Evolutionary conservation across 2,329 filamentous ascomycete species (phyloP), one percentile per base, ranked within the genome.

Genomic region (Periglandula ipomoeae): DNA sequence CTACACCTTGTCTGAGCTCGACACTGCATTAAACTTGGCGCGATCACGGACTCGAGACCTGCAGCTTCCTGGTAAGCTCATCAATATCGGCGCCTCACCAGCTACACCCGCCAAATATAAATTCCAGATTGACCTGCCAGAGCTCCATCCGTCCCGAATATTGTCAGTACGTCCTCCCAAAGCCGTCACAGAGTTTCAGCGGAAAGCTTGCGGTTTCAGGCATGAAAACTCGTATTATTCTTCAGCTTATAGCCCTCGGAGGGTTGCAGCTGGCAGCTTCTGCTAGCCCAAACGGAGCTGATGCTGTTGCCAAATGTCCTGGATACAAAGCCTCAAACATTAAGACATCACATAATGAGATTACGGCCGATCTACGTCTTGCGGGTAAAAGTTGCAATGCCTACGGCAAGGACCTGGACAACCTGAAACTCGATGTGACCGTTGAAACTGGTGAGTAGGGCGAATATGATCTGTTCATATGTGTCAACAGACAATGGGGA

Each of bases 341-440:
- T 10, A 62, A 70, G 45, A 65, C 71, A 47, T 76, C 68, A 0
- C 59, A 64, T 27, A 69, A 69, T 45, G 78, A 78, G 4, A 67
- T 91, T 44, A 85, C 78, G 0, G 88, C 87, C 1, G 75, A 84
- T 54, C 70, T 94, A 41, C 73, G 67, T 3, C 74, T 94, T 9
- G 84, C 84, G 9, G 87, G 86, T 0, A 58, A 71, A 10, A 72
- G 82, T 10, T 91, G 88, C 69, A 85, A 90, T 63, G 77, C 81
- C 22, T 93, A 90, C 54, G 87, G 88, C 0, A 45, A 34, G 23
- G 50, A 52, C 19, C n/a, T 52, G 10, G 24, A 52, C 9, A 55
- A 57, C 30, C 52, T 67, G 20, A 58, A 52, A 35, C 47, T 67
- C 20, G 49, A 55, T 2, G 63, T 65, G n/a, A 59, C 60, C 34